Evolutionary conservation across 2,329 filamentous ascomycete species (phyloP).

Genomic region (Fusarium annulatum): DNA sequence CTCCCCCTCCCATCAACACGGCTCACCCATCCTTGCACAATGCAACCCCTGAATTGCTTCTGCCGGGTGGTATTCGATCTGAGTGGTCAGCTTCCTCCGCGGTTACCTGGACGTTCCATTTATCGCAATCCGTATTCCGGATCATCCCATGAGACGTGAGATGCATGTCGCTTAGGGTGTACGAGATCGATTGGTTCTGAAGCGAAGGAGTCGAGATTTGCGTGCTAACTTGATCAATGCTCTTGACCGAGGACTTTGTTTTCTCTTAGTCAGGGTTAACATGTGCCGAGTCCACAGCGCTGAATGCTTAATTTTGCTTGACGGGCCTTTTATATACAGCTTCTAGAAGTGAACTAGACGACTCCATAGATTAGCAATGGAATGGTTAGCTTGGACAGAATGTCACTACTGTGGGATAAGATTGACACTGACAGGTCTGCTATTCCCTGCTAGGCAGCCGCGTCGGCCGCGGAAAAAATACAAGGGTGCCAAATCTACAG

Average conservation of each 20-base stretch:
- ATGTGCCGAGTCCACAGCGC: neutral
- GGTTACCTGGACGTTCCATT: neutral
- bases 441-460: neutral
- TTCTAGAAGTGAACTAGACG: conserved; percentile 1
- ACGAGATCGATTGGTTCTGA: neutral
- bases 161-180: neutral
- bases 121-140: neutral
- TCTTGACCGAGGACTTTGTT: neutral
- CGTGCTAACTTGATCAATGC: neutral
- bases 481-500: neutral
- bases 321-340: neutral
- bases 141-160: neutral
- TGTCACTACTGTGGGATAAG: neutral
- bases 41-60: neutral
- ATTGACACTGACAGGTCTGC: neutral
- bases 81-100: neutral
- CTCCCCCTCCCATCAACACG: neutral
- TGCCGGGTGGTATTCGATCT: neutral
- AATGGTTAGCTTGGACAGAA: neutral
- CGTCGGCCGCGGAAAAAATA: neutral
- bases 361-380: neutral
- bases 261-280: neutral
- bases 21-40: neutral
- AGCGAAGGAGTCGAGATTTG: neutral
- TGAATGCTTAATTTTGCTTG: neutral